Evolutionary conservation across 2,329 filamentous ascomycete species (phyloP).

Genomic region (Colletotrichum abscissum): DNA sequence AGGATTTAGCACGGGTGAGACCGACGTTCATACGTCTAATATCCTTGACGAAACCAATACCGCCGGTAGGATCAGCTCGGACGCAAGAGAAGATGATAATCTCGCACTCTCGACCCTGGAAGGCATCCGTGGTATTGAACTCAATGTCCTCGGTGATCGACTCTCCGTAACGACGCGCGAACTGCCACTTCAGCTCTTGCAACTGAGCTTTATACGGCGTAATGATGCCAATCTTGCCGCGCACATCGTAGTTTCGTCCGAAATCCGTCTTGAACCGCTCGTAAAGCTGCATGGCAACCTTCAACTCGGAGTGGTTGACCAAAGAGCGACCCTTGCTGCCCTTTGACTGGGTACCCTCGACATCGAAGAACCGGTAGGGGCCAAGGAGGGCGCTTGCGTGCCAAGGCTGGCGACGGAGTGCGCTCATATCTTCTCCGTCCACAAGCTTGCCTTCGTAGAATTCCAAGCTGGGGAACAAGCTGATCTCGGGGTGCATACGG

Average conservation of each 20-base stretch:
- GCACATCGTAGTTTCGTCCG: slow-evolving; percentile 70
- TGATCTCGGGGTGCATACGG: slow-evolving; percentile 99
- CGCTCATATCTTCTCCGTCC: slow-evolving; percentile 86
- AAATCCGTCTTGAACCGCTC: slow-evolving; percentile 82
- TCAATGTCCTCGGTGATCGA: slow-evolving; percentile 83
- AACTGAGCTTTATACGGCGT: slow-evolving; percentile 98
- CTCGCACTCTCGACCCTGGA: slow-evolving; percentile 95
- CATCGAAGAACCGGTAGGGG: slow-evolving; percentile 97
- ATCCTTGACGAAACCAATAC: slow-evolving; percentile 98
- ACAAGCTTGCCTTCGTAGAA: slow-evolving; percentile 92
- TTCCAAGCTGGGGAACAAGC: slow-evolving; percentile 85
- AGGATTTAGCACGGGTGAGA: slow-evolving; percentile 94
- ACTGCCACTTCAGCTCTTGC: slow-evolving; percentile 80
- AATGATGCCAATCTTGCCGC: slow-evolving; percentile 93
- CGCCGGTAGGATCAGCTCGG: slow-evolving; percentile 88
- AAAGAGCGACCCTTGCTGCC: slow-evolving; percentile 89
- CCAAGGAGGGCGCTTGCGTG: slow-evolving; percentile 84
- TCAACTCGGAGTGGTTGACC: slow-evolving; percentile 88
- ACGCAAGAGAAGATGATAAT: slow-evolving; percentile 99
- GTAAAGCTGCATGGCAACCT: slow-evolving; percentile 88
- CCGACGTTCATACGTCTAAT: slow-evolving; percentile 99
- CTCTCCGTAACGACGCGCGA: slow-evolving; percentile 78
- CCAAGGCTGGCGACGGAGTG: slow-evolving; percentile 83
- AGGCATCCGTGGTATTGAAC: slow-evolving; percentile 99
- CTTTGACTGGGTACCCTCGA: slow-evolving; percentile 85